Evolutionary conservation across 148 eudicot genomes (phyloP).

Genomic region (Fagopyrum esculentum): DNA sequence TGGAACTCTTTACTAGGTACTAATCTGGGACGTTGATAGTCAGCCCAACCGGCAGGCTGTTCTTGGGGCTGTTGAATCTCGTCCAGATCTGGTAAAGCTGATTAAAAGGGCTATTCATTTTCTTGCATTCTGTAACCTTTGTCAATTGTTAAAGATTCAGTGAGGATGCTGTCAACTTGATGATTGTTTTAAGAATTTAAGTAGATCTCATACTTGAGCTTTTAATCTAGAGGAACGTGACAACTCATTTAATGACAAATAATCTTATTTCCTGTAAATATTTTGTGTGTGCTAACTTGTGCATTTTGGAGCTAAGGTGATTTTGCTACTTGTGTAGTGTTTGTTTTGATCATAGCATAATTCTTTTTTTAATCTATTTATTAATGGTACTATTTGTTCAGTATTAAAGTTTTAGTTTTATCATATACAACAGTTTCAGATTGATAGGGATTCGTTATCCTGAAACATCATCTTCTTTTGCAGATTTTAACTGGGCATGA

Average conservation of each 20-base stretch:
- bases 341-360: background rate
- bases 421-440: background rate
- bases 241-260: background rate
- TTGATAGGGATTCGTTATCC: background rate
- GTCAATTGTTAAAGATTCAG: background rate
- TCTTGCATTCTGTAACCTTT: background rate
- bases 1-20: conserved; percentile 38
- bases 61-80: conserved; percentile 61
- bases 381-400: background rate
- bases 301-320: background rate
- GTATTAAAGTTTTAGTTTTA: background rate
- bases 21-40: conserved; percentile 89
- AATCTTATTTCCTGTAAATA: background rate
- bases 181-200: background rate
- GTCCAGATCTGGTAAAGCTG: conserved; percentile 78
- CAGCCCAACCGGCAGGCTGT: conserved; percentile 86
- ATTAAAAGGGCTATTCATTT: background rate
- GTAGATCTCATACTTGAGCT: background rate
- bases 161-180: background rate
- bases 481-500: conserved; percentile 80
- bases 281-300: background rate
- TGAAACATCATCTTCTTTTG: conserved; percentile 19
- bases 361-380: background rate
- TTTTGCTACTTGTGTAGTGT: background rate
- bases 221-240: background rate